Evolutionary conservation across 768 basidiomycete species (phyloP), one percentile per base, ranked within the genome.

Genomic region (Lyophyllum decastes): DNA sequence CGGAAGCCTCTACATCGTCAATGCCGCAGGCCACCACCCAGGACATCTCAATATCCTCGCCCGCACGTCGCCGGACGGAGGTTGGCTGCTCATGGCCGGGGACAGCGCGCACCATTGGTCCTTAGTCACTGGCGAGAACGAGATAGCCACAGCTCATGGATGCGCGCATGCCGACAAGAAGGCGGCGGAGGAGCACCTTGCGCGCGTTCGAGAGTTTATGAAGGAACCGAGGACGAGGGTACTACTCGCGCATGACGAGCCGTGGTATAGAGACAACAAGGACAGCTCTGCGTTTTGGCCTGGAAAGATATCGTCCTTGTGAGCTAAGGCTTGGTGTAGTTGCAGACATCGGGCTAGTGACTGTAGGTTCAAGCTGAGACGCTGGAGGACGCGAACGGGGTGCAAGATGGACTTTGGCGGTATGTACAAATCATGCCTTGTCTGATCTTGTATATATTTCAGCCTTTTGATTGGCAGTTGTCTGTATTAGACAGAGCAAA

Each of bases 61-160:
- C 6, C 82, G 85, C 46, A 85, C 82, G 2, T 83, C 81, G n/a
- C 54, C 77, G 1, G 74, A 78, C 21, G 82, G 82, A 10, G 76
- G 69, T 0, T 87, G 85, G 85, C 71, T 86, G 14, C 80, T 77
- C 59, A 73, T 86, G 12, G 83, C 72, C 2, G 83, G 80, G 0
- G 84, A 87, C 63, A 79, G 80, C 55, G 84, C 81, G 2, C 85
- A 86, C 61, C 79, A 84, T 64, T 76, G 76, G 73, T 72, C 77
- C 14, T 70, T 86, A 49, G 65, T 86, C 53, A 81, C 75, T 0
- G 79, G 79, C 8, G 73, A 79, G 56, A 69, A 70, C n/a, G 63
- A 70, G 8, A 74, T 85, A 41, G 75, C 76, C 4, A 66, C 68
- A 10, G 40, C 40, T 8, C 69, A 71, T 9, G 43, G 55, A 7